Evolutionary conservation across 192 early-diverging fungal species (phyloP), one percentile per base, ranked within the genome.

Genomic region (Coemansia sp.): DNA sequence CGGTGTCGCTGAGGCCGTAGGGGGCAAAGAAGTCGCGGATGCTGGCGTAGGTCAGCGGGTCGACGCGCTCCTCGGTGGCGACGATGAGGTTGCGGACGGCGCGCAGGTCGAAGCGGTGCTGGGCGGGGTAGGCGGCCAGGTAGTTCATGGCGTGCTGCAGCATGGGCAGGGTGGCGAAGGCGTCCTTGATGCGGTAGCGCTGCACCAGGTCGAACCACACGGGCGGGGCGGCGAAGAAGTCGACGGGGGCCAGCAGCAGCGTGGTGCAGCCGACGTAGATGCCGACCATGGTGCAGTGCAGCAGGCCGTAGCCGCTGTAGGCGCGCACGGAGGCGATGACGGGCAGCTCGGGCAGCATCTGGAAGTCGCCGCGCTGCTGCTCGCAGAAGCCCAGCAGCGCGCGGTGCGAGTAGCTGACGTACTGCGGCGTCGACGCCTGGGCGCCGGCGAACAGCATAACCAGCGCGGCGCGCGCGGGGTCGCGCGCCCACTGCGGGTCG

Each of bases 201-300:
- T 92, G 86, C 14, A 93, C 62, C 32, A 85, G 82, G 58, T 94
- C 93, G 60, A 94, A 93, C 76, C 87, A 93, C 31, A 93, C 72
- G 15, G 81, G 57, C n/a, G 89, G 87, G 31, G 77, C 75, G 25
- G 77, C 68, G 42, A 74, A 85, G 45, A 82, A 93, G 40, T 92
- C 91, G 3, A 76, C 57, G n/a, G 84, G 81, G 49, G 89, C 71
- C 46, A 93, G 78, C 42, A 90, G 69, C 51, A 91, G 69, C 22
- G 91, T 92, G 19, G 77, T 76, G 46, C 84, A 86, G 24, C 89
- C 91, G 12, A 76, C 74, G 17, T 81, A 88, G 27, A 87, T 40
- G 37, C 86, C 86, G 27, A 88, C 22, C 36, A 86, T 57, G 19
- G 71, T 49, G 40, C 84, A 76, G 60, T 85, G 85, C 53, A 87